Evolutionary conservation across 2,329 filamentous ascomycete genomes (phyloP), one percentile per base, ranked within the genome.

Genomic region (Drechslerella stenobrocha): DNA sequence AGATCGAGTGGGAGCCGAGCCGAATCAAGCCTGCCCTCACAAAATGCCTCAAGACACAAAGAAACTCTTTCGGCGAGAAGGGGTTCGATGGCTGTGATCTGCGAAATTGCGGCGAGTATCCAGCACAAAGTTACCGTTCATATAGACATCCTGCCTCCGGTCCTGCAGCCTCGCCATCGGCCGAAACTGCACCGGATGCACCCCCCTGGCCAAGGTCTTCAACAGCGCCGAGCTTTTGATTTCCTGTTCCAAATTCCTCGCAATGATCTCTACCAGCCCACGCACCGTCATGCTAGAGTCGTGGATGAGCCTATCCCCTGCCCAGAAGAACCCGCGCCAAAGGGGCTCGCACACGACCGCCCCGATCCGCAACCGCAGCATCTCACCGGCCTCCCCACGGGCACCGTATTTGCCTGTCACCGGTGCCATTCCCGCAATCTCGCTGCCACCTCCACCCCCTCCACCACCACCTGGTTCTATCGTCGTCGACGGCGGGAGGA

Each of bases 291-390:
- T 35, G 1, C 18, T n/a, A 6, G 45, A n/a, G 5, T 40, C 44
- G 1, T 4, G 18, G 3, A 26, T 2, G 18, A 52, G 30, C 18
- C 34, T 23, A 6, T 52, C 30, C 2, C 52, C 52, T 26, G 40
- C 28, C 60, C 60, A 65, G 35, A 65, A 57, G 30, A 57, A 65
- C 5, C 52, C 52, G 8, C 60, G 45, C n/a, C 53, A 37, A 2
- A 63, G 48, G 8, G 58, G 58, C 2, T 63, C 48, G 20, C 52
- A 57, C 42, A 42, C 42, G 8, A 65, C 52, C 6, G 45, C 52
- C 8, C 60, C 52, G 1, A 57, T 52, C 11, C 60, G 56, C 40
- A 65, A 57, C 47, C 11, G 35, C 46, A 57, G 18, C 30, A 13
- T 30, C 5, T 11, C 28, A 11, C 5, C 5, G 28, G 28, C 28